Evolutionary conservation across 257 asterid species (phyloP), one percentile per base, ranked within the genome.

Genomic region (Nicotiana knightiana): DNA sequence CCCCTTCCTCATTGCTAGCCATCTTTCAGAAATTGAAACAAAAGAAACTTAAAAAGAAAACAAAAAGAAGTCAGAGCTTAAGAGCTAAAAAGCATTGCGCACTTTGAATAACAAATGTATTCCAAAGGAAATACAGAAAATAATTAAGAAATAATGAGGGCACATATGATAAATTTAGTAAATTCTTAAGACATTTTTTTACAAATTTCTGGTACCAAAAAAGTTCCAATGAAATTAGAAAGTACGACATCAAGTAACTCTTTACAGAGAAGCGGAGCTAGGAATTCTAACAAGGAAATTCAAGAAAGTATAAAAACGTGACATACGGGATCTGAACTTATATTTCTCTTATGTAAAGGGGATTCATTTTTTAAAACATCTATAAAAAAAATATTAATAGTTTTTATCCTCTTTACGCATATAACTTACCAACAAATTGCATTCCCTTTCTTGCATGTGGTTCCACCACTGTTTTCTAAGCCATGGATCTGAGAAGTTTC

Each of bases 1-100:
- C 88, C 9, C 80, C 89, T 67, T 85, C 91, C 83, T 88, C 93
- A 57, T 80, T 89, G 86, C 88, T 89, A 12, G 91, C 91, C 97
- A 93, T 93, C 81, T 63, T 80, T 71, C 18, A n/a, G 32, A 81
- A 75, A 53, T 62, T 57, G 46, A 76, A 80, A 62, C 35, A 21
- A 53, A 64, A 46, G 67, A 82, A 30, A 82, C 68, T 57, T 73
- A 68, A 70, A 67, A 83, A 76, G 83, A 76, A 43, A 55, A 48
- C 17, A 15, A 53, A 68, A 53, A 9, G 28, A 80, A 6, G 33
- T 81, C 76, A 65, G 13, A 46, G 55, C 21, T 71, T 33, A 81
- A 57, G 51, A 1, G 30, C 21, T 30, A 35, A 51, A 17, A n/a
- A 12, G 76, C 18, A 65, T 33, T 55, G 26, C 1, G 1, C 33